Conservation (phyloP, 2,329 filamentous ascomycete genomes). For the Fonsecaea monophora region DNA sequence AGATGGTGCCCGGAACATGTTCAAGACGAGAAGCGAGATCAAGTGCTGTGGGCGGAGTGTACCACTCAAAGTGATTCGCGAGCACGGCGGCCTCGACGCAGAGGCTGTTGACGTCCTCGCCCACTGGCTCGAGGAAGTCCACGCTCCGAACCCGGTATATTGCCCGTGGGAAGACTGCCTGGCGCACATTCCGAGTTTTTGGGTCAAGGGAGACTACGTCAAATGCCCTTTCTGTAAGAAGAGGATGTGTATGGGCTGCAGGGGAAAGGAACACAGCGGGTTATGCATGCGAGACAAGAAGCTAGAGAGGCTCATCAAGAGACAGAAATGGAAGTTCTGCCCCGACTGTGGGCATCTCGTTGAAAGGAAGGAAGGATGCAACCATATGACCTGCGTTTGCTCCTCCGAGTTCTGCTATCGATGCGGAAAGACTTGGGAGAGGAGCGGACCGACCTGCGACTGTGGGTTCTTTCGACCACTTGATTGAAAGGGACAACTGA, state of each 20-base stretch:
- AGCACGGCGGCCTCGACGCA: slow-evolving; percentile 6
- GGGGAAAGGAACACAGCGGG: slow-evolving; percentile 18
- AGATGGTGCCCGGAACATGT: slow-evolving; percentile 15
- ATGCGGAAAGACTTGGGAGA: slow-evolving; percentile 13
- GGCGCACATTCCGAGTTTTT: slow-evolving; percentile 9
- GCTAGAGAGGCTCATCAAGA: slow-evolving; percentile 16
- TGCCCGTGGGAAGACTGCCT: slow-evolving; percentile 23
- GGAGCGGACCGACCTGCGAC: neutral
- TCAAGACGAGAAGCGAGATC: slow-evolving; percentile 1
- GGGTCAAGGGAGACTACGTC: slow-evolving; percentile 3
- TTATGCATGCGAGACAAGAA: slow-evolving; percentile 18
- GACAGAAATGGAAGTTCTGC: slow-evolving; percentile 32
- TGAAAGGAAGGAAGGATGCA: slow-evolving; percentile 30
- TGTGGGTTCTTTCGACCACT: slow-evolving; percentile 1
- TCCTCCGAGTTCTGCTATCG: slow-evolving; percentile 31
- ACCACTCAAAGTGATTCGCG: neutral
- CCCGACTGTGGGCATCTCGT: slow-evolving; percentile 31
- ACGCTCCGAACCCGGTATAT: slow-evolving; percentile 18
- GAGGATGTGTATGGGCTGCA: slow-evolving; percentile 20
- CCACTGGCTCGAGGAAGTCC: slow-evolving; percentile 12
- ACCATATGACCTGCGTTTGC: slow-evolving; percentile 32
- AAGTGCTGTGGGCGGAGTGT: slow-evolving; percentile 24
- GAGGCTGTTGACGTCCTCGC: slow-evolving; percentile 1
- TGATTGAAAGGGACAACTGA: neutral
- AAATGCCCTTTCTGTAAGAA: slow-evolving; percentile 18